phyloP scores from a whole-genome alignment of 2,329 filamentous ascomycete species.

The Cercospora berteroae region DNA sequence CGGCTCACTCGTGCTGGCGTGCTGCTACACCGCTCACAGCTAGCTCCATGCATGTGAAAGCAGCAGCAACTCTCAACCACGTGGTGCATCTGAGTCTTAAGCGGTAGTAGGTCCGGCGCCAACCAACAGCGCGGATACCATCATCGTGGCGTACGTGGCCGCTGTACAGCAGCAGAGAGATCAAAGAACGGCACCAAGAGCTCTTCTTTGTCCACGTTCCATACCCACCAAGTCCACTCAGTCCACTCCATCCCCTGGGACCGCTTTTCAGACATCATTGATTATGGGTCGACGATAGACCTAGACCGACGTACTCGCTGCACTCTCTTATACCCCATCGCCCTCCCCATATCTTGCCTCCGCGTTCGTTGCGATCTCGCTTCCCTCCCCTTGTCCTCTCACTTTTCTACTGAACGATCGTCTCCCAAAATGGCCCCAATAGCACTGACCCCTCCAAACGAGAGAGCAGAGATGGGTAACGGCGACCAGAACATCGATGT shows the following conservation, averaged over 20 bases:
- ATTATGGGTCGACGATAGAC: background rate
- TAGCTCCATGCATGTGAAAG: conserved; percentile 7
- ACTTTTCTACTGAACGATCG: background rate
- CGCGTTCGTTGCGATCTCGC: background rate
- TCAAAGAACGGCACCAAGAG: background rate
- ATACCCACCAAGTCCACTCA: conserved; percentile 1
- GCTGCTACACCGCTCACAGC: conserved; percentile 12
- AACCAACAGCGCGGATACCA: background rate
- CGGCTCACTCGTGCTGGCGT: conserved; percentile 3
- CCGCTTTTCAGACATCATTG: conserved; percentile 11
- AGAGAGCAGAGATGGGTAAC: conserved; percentile 27
- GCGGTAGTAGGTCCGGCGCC: background rate
- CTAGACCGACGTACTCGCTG: background rate
- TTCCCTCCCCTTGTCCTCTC: background rate
- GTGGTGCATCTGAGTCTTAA: background rate
- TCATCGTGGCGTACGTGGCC: conserved; percentile 7
- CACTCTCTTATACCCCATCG: background rate
- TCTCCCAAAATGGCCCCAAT: conserved; percentile 34
- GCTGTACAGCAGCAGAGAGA: background rate
- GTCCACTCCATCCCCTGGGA: background rate
- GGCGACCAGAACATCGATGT: conserved; percentile 14
- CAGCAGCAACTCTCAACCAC: conserved; percentile 11
- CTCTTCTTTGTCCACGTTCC: background rate
- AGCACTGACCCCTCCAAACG: conserved; percentile 31
- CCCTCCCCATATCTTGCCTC: background rate